Conservation (phyloP, 306 rosid species). For the Cicer pinnatifidum region DNA sequence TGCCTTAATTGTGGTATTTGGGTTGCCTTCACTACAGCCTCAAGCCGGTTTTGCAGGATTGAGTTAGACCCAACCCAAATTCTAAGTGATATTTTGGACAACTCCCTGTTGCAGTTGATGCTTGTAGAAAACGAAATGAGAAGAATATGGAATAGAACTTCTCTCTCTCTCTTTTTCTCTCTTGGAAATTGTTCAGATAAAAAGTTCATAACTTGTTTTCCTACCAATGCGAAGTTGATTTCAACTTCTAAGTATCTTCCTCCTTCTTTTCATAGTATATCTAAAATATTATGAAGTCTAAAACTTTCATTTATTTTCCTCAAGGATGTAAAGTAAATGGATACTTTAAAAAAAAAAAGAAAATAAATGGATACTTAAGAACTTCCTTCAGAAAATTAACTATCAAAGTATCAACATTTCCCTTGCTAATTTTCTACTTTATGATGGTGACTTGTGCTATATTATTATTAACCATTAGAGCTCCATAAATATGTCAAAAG, state of each 20-base stretch:
- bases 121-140: too few species aligned
- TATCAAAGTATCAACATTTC: too few species aligned
- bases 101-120: not conserved
- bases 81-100: not conserved
- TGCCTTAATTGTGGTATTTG: too few species aligned
- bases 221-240: too few species aligned
- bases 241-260: too few species aligned
- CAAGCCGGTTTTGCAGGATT: too few species aligned
- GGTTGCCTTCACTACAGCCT: too few species aligned
- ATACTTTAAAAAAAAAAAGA: not conserved
- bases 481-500: conserved; percentile 11
- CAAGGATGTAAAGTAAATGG: not conserved
- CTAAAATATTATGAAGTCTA: not conserved
- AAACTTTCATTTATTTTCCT: not conserved
- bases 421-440: not conserved
- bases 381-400: not conserved
- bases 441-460: not conserved
- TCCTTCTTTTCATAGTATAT: not conserved
- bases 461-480: not conserved
- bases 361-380: not conserved
- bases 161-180: not conserved
- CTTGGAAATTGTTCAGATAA: too few species aligned
- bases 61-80: too few species aligned
- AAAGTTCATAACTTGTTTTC: too few species aligned
- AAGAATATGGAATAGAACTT: not conserved